Percentiles rank a stretch among this genome's conserved stretches.
Evolutionary conservation across 1,284 basidiomycete genomes (phyloP).

Genomic region (Ceratobasidium sp.): DNA sequence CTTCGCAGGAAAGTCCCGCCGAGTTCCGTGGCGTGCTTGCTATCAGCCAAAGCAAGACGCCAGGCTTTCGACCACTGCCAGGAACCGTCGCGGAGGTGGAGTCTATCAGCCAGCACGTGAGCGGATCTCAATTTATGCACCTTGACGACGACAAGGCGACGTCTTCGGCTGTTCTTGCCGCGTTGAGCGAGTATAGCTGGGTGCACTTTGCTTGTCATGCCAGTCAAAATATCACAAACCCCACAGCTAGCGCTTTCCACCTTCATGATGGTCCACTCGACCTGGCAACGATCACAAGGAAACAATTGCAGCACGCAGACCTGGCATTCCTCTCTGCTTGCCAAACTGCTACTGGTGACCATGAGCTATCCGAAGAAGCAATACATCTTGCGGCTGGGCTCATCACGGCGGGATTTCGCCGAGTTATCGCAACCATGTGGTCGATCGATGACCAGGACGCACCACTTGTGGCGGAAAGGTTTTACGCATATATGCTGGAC

Average conservation of each 20-base stretch:
- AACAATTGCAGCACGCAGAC: neutral
- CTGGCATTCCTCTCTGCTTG: constrained; percentile 35
- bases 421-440: constrained; percentile 22
- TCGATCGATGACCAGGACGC: constrained; percentile 4
- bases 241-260: neutral
- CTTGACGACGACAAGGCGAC: neutral
- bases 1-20: neutral
- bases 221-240: neutral
- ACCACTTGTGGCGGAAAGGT: neutral
- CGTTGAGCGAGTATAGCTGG: neutral
- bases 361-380: constrained; percentile 12
- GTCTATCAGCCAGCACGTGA: neutral
- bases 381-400: constrained; percentile 24
- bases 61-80: neutral
- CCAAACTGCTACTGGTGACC: constrained; percentile 3
- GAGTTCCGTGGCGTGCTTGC: neutral
- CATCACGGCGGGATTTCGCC: constrained; percentile 2
- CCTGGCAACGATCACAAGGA: neutral
- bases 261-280: neutral
- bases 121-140: neutral
- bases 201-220: too few relatives aligned
- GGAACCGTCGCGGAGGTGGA: neutral
- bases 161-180: neutral
- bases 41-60: neutral
- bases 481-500: neutral